Base-by-base conservation (phyloP, 345 rosid genomes). In the Viola odorata region DNA sequence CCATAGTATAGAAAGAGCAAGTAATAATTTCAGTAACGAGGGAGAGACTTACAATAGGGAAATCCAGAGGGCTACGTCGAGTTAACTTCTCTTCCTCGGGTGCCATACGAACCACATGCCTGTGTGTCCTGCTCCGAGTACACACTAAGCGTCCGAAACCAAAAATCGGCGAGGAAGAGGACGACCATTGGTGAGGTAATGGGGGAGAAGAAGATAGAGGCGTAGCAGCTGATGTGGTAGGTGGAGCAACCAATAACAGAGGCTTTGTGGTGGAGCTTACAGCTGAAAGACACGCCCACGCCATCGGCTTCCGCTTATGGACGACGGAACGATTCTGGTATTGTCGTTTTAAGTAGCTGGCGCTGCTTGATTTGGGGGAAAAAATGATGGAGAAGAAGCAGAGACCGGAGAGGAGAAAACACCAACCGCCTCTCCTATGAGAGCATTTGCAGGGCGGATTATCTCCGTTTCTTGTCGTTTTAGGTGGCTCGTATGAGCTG, bases 1-100 rank as follows among this genome's bases (percentile, higher is more conserved):
- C n/a, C n/a, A n/a, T n/a, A n/a, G n/a, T n/a, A n/a, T 4, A 14
- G 8, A n/a, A 49, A 9, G 39, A n/a, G 3, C 12, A 47, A 47
- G n/a, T n/a, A 9, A 47, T 14, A 4, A 4, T 3, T 37, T 6
- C 1, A 42, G 2, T 42, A 42, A 5, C 1, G 36, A 50, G 45
- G 11, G 32, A 16, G 45, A 55, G 32, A 57, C 88, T 52, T 76
- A 83, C 88, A 41, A 83, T 76, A 11, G 95, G 88, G 59, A 85
- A 84, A 75, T 86, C 89, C 39, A 86, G 85, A 66, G 85, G 87
- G 49, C 76, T 81, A 1, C 86, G 81, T 65, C 91, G 86, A 57
- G 89, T 84, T 61, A 81, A 64, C 73, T 80, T 82, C 73, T 84
- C 91, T 62, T 80, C 94, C 14, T 86, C 89, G 2, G 94, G 91